phyloP scores from a whole-genome alignment of 345 rosid species.

The Mangifera indica region DNA sequence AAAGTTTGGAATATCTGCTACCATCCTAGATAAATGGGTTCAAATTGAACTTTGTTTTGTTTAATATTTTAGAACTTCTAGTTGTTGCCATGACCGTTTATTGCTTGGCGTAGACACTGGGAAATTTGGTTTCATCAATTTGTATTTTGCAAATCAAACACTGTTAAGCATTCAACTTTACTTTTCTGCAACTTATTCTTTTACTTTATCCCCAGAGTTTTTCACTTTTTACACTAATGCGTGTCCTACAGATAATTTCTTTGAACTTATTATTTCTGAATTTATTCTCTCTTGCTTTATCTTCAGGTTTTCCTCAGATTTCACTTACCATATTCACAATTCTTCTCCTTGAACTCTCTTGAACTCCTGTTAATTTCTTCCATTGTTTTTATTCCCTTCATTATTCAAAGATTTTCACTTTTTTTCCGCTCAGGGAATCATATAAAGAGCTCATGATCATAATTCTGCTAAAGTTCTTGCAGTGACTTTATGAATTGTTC shows the following conservation, averaged over 20 bases:
- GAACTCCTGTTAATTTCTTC: slow-evolving; percentile 4
- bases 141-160: background rate
- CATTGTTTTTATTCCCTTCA: background rate
- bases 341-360: background rate
- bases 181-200: slow-evolving; percentile 2
- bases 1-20: slow-evolving; percentile 48
- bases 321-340: background rate
- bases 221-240: background rate
- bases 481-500: background rate
- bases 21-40: slow-evolving; percentile 19
- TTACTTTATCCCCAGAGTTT: slow-evolving; percentile 7
- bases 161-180: background rate
- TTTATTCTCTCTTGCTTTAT: slow-evolving; percentile 3
- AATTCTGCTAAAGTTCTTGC: background rate
- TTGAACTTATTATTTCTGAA: slow-evolving; percentile 11
- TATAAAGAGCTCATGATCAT: slow-evolving; percentile 3
- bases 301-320: slow-evolving; percentile 15
- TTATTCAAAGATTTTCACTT: background rate
- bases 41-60: slow-evolving; percentile 27
- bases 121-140: background rate
- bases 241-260: slow-evolving; percentile 8
- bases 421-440: background rate
- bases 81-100: background rate
- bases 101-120: too few relatives aligned
- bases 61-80: slow-evolving; percentile 10